Conservation (phyloP, 352 stramenopile genomes). For the Globisporangium viniferum region DNA sequence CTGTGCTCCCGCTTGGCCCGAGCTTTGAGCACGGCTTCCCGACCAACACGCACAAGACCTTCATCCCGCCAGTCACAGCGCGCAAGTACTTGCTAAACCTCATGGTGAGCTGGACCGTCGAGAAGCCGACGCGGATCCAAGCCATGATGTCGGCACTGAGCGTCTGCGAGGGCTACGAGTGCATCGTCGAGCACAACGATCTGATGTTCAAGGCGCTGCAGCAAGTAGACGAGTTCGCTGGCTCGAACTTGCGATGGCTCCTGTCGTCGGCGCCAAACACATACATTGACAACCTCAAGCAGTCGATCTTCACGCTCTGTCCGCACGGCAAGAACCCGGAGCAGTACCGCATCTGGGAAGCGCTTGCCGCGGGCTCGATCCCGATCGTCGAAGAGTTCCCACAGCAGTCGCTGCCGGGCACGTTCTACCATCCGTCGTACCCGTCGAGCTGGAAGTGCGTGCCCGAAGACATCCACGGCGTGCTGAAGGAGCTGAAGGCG, state of each 20-base stretch:
- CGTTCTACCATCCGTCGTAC: constrained; percentile 61
- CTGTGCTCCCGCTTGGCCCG: constrained; percentile 40
- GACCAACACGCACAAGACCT: constrained; percentile 39
- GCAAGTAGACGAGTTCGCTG: constrained; percentile 37
- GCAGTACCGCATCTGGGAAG: constrained; percentile 70
- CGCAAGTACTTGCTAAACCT: constrained; percentile 50
- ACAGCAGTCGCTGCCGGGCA: constrained; percentile 29
- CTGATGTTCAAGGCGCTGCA: constrained; percentile 58
- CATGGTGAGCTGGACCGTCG: constrained; percentile 66
- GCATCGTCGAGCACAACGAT: constrained; percentile 59
- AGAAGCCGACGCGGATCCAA: constrained; percentile 61
- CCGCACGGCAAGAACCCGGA: constrained; percentile 64
- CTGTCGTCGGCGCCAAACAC: constrained; percentile 42
- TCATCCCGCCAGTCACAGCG: constrained; percentile 14
- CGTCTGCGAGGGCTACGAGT: constrained; percentile 36
- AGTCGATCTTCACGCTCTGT: constrained; percentile 60
- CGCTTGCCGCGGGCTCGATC: constrained; percentile 57
- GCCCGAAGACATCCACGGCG: constrained; percentile 48
- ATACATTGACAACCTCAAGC: constrained; percentile 54
- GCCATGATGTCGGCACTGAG: constrained; percentile 47
- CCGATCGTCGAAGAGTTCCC: constrained; percentile 61
- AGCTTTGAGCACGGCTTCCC: constrained; percentile 68
- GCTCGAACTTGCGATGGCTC: constrained; percentile 44
- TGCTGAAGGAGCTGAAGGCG: constrained; percentile 45
- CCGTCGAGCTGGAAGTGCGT: constrained; percentile 54